These are phyloP conservation scores for Lasiodiplodia hormozganensis DNA, from an alignment of 2,329 filamentous ascomycete genomes.

Conservation along the genomic window DNA sequence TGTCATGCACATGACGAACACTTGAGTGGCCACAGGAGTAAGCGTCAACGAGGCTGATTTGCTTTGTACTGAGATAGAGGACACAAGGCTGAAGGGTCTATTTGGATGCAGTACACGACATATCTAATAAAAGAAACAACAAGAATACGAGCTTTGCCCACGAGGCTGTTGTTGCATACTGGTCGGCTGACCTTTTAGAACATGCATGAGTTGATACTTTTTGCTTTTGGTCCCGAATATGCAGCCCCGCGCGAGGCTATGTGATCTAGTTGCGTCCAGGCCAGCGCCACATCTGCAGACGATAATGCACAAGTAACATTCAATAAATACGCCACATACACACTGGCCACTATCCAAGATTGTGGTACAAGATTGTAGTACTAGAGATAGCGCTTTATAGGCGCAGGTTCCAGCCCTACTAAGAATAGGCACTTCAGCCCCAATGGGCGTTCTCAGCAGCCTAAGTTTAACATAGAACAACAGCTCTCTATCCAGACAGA, in stretches of 20 bases:
- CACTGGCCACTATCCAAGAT: neutral
- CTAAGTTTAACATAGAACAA: neutral
- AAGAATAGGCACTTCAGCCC: neutral
- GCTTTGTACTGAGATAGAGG: neutral
- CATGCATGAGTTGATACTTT: no score
- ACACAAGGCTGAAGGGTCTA: no score
- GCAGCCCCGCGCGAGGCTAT: no score
- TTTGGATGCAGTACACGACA: no score
- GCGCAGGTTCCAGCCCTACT: neutral
- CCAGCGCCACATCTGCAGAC: neutral
- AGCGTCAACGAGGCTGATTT: neutral
- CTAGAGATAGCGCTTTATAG: neutral
- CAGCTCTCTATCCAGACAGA: no score
- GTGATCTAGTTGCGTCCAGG: neutral
- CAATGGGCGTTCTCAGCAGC: no score
- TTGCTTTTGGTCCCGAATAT: no score
- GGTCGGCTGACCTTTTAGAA: no score
- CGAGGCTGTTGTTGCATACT: no score
- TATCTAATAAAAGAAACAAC: no score
- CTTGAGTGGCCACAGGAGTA: neutral
- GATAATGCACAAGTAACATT: neutral
- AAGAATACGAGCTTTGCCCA: no score
- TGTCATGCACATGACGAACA: conserved; percentile 36
- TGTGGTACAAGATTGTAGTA: no score
- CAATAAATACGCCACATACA: neutral